Base-by-base conservation (phyloP, 306 rosid genomes). In the Begonia loranthoides region DNA sequence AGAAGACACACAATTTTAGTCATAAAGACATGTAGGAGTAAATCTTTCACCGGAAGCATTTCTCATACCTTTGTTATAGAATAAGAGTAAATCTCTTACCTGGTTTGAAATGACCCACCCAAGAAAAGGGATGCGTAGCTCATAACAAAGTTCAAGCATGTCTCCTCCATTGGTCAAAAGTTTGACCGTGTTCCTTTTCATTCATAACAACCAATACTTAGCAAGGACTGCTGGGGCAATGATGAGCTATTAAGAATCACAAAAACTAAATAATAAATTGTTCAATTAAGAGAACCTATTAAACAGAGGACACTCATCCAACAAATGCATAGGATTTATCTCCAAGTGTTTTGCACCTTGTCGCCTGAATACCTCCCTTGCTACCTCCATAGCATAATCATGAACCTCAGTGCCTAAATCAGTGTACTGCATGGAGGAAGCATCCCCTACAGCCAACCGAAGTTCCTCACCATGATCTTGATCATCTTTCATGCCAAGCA, bases 161-260 rank as follows among this genome's bases (percentile, higher is more conserved):
- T 85, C 94, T 51, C 97, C 97, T 70, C 97, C 97, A 55, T 78
- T 77, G 62, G 84, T 90, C 69, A 90, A 74, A 56, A 85, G 84
- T 82, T 79, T 90, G 65, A 90, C 94, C 57, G 95, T 71, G 77
- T 76, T 80, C 83, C 97, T 90, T 74, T 52, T 55, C 59, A 50
- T 58, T 9, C 14, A 10, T 39, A 56, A 62, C 55, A 7, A 45
- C 9, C 43, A 58, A 67, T 50, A 55, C 59, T 65, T 17, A 79
- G 64, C 57, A 41, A 70, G 46, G 49, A 52, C 45, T 58, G 40
- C 36, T 28, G 36, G 5, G 9, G 36, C 36, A 22, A 41, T 52
- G 54, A 62, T 40, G 55, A 44, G 15, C 24, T 16, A 24, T 40
- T 4, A 60, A 3, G 39, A 46, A 49, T 54, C 41, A 52, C 19